Evolutionary conservation across 352 stramenopile species (phyloP), one percentile per base, ranked within the genome.

Genomic region (Globisporangium cederbergense): DNA sequence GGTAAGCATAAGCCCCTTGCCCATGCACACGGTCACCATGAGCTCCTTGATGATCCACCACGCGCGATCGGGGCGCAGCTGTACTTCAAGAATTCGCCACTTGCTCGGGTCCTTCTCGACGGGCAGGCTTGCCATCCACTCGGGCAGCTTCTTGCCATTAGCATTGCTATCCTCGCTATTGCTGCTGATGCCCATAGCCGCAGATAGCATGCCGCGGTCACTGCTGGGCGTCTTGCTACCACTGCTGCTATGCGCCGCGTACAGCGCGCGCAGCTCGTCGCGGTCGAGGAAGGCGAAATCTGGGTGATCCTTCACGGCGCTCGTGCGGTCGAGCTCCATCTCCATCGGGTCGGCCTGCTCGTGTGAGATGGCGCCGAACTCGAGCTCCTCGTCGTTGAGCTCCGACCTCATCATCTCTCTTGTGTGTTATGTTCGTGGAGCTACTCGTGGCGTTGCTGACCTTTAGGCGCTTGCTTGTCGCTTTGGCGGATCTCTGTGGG

Each of bases 1-100:
- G 2, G 71, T 62, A 28, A 94, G 57, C 57, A 92, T 47, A 22
- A 94, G 78, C 3, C 83, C 83, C 66, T 91, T 88, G 45, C 75
- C 69, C 40, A 94, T 94, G 70, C 85, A 92, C 8, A 92, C 70
- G 0, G 83, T 94, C 32, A 80, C 79, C 28, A 92, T 68, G 14
- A 94, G 82, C 69, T 92, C 85, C 50, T 90, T 81, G n/a, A 94
- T 84, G 57, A 94, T 55, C 13, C 81, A 68, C 85, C 85, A 94
- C 34, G 83, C 65, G 34, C 83, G 80, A 36, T 93, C 84, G 0
- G 84, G 82, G 3, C 84, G 84, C 25, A 93, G 73, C 36, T 83
- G 82, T 13, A 90, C 78, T 62, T 89, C 70, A 38, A 93, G 64
- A 58, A 93, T 88, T 16, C 69, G 80, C 84, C 84, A 93, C 49